Evolutionary conservation across 768 basidiomycete genomes (phyloP).

Genomic region (Termitomyces sp.): DNA sequence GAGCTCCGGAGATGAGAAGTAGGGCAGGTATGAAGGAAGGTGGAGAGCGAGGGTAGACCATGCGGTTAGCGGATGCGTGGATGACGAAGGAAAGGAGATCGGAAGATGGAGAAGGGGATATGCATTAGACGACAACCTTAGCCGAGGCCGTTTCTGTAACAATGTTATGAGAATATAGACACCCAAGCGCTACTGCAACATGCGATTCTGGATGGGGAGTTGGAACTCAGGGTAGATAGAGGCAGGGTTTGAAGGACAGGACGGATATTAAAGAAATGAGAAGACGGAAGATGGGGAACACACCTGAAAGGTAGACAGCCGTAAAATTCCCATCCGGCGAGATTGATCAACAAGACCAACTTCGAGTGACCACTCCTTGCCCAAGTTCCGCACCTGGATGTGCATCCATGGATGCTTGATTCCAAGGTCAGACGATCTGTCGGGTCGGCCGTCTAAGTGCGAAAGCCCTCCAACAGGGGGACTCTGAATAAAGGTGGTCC

Average conservation of each 20-base stretch:
- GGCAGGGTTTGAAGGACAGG: not conserved
- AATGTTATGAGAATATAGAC: not conserved
- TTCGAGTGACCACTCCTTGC: slow-evolving; percentile 71
- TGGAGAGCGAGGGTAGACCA: slow-evolving; percentile 68
- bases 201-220: not conserved
- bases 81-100: slow-evolving; percentile 53
- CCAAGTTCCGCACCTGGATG: slow-evolving; percentile 67
- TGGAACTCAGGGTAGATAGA: not conserved
- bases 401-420: slow-evolving; percentile 74
- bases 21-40: slow-evolving; percentile 54
- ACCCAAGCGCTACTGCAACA: too few relatives aligned
- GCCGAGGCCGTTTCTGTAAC: slow-evolving; percentile 49
- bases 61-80: slow-evolving; percentile 56
- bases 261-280: not conserved
- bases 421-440: slow-evolving; percentile 36
- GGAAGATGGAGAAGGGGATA: slow-evolving; percentile 69
- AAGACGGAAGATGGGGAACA: slow-evolving; percentile 12
- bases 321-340: slow-evolving; percentile 54
- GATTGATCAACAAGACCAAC: slow-evolving; percentile 66
- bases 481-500: slow-evolving; percentile 63
- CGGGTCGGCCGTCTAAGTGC: slow-evolving; percentile 5
- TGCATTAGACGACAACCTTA: slow-evolving; percentile 35
- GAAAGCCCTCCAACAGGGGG: slow-evolving; percentile 33
- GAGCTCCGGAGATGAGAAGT: slow-evolving; percentile 52
- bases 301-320: slow-evolving; percentile 84